Evolutionary conservation across 1,284 basidiomycete genomes (phyloP), one percentile per base, ranked within the genome.

Genomic region (Pseudomicrostroma phylloplanum): DNA sequence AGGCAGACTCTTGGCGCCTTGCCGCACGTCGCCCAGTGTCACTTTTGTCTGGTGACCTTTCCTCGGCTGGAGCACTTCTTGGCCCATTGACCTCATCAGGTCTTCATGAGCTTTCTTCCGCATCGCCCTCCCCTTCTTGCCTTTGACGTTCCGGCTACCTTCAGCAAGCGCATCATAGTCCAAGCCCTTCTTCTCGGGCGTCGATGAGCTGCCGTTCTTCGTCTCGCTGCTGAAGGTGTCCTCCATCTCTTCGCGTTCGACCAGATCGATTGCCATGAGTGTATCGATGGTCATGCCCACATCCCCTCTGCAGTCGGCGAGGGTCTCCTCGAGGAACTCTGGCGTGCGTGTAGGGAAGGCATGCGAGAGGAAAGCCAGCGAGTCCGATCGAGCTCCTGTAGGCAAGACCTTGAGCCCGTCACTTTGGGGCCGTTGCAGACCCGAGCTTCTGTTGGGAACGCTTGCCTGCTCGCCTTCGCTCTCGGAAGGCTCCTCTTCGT

Each of bases 1-100:
- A 12, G 43, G 43, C 3, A n/a, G 43, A 21, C 17, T 21, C 12
- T 48, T 48, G 43, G 17, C 43, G 17, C 66, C 74, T 57, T 70
- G 67, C 9, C 74, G 66, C 7, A 73, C 65, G 46, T 76, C 73
- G 8, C 72, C 73, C 21, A 77, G 66, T 55, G 69, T 72, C 49
- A 73, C 69, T 2, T 58, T 72, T 13, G 51, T 54, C 17, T 21
- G 43, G 41, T 60, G 19, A 55, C 40, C 49, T 56, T 60, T 56
- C 55, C 54, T 43, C 36, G 30, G 26, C 11, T 17, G 40, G 1
- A 40, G 23, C 36, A 43, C 26, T 15, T 41, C 25, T 19, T 54
- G 11, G 6, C 40, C 43, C 15, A 15, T 41, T 13, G 48, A 13
- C 11, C 42, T 41, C 40, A 56, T 25, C 36, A 69, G 59, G 56